Conservation (phyloP, 2,329 filamentous ascomycete species). For the Beauveria sp. region DNA sequence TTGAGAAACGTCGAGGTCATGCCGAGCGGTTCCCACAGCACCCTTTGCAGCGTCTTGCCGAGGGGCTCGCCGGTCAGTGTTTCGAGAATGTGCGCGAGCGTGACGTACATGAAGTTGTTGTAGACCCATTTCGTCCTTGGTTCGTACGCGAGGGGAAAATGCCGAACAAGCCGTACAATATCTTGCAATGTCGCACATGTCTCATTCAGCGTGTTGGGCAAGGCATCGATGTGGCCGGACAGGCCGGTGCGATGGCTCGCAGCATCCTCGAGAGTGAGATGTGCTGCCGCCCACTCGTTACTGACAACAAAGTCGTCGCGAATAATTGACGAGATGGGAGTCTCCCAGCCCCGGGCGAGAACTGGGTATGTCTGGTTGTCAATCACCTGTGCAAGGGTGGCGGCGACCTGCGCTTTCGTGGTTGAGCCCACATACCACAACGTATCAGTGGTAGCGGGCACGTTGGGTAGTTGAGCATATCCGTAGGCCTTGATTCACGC, state of each 20-base stretch:
- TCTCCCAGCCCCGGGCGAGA: constrained; percentile 34
- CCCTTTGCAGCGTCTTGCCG: constrained; percentile 30
- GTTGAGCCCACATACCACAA: constrained; percentile 49
- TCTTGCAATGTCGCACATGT: constrained; percentile 24
- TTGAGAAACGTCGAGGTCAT: constrained; percentile 37
- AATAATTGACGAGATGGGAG: constrained; percentile 38
- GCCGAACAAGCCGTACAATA: constrained; percentile 34
- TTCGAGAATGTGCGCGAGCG: constrained; percentile 38
- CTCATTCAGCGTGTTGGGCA: constrained; percentile 21
- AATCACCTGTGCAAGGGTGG: constrained; percentile 41
- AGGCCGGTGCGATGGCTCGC: constrained; percentile 45
- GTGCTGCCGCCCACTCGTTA: constrained; percentile 36
- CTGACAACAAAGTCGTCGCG: constrained; percentile 44
- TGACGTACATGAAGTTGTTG: constrained; percentile 42
- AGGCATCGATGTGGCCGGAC: constrained; percentile 29
- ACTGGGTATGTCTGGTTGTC: constrained; percentile 28
- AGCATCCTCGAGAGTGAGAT: constrained; percentile 47
- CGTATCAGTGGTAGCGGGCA: constrained; percentile 34
- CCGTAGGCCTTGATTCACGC: constrained; percentile 20
- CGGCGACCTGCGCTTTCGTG: constrained; percentile 47
- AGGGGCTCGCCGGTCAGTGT: constrained; percentile 30
- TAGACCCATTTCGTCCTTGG: constrained; percentile 40
- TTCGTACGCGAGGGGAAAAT: constrained; percentile 36
- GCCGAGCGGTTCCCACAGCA: constrained; percentile 37
- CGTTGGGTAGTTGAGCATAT: constrained; percentile 26